Percentiles rank a stretch among this genome's conserved stretches.
Evolutionary conservation across 805 yeast species (phyloP).

Genomic region (Tetrapisispora fleetii): DNA sequence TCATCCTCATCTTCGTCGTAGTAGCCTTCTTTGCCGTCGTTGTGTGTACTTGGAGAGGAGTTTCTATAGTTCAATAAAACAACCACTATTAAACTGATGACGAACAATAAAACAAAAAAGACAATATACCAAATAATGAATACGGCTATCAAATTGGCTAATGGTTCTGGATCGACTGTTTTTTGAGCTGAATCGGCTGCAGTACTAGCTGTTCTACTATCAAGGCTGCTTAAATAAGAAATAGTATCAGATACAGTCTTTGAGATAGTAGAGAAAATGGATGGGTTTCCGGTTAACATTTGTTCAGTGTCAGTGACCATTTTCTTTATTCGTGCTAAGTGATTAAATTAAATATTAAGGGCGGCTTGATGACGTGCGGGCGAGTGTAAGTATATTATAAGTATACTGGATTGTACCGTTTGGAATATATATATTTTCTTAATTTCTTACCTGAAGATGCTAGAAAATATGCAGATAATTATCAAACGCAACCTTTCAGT

Average conservation of each 20-base stretch:
- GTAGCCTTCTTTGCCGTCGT: not conserved
- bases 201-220: not conserved
- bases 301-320: conserved; percentile 1
- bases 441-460: not conserved
- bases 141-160: conserved; percentile 4
- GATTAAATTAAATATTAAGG: no score
- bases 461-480: no score
- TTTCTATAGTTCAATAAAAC: not conserved
- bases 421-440: no score
- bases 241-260: conserved; percentile 1
- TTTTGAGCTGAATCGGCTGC: not conserved
- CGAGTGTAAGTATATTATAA: no score
- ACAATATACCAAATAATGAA: conserved; percentile 5
- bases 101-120: conserved; percentile 1
- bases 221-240: not conserved
- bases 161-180: conserved; percentile 2
- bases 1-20: not conserved
- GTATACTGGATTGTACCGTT: no score
- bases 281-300: not conserved
- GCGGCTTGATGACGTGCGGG: no score
- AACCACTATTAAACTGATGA: not conserved
- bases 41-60: not conserved
- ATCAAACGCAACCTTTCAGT: no score
- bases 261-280: conserved; percentile 1
- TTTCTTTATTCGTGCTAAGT: not conserved